Conservation (phyloP, 1,139 yeast genomes). For the Torulaspora globosa region DNA sequence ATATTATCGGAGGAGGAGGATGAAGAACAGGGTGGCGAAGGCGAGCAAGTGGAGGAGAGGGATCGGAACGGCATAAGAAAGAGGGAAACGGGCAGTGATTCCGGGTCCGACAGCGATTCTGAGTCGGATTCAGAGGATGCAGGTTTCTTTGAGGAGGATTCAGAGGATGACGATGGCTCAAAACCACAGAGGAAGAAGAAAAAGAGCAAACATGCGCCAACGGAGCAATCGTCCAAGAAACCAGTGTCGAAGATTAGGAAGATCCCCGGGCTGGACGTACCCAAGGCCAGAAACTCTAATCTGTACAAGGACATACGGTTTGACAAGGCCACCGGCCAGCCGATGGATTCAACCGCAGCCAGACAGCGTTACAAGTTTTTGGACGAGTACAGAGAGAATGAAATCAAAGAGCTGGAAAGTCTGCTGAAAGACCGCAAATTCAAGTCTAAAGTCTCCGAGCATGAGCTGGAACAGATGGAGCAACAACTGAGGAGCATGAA, state of each 20-base stretch:
- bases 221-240: constrained; percentile 64
- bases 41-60: constrained; percentile 32
- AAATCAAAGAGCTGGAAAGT: constrained; percentile 56
- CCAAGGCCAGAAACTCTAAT: constrained; percentile 39
- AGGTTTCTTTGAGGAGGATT: constrained; percentile 34
- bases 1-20: constrained; percentile 41
- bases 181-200: constrained; percentile 27
- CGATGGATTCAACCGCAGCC: constrained; percentile 62
- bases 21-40: constrained; percentile 17
- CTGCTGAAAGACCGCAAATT: constrained; percentile 56
- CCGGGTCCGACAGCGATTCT: constrained; percentile 23
- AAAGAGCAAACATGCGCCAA: constrained; percentile 73
- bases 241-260: constrained; percentile 69
- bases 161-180: constrained; percentile 13
- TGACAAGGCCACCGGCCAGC: constrained; percentile 83
- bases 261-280: constrained; percentile 62
- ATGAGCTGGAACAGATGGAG: constrained; percentile 54
- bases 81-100: constrained; percentile 25
- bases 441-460: constrained; percentile 41
- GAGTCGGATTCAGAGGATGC: constrained; percentile 25
- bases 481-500: constrained; percentile 55
- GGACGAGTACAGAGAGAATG: constrained; percentile 77
- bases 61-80: constrained; percentile 13
- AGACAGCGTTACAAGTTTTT: constrained; percentile 78
- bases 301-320: constrained; percentile 78